phyloP scores from a whole-genome alignment of 176 grass and related monocot genomes.

The Phoenix dactylifera region DNA sequence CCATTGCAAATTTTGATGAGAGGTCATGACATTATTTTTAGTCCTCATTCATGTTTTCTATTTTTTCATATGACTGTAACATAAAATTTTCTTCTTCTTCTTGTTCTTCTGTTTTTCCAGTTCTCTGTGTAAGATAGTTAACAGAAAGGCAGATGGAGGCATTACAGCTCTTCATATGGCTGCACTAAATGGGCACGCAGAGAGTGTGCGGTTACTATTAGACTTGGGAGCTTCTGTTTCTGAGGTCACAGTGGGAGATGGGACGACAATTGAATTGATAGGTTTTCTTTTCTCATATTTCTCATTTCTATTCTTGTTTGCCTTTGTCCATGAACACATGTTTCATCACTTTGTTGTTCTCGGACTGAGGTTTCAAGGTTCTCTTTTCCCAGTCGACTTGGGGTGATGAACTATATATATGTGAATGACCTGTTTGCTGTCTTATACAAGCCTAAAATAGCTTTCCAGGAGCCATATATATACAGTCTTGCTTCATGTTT shows the following conservation, averaged over 20 bases:
- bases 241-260: slow-evolving; percentile 5
- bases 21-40: neutral
- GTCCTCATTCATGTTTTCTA: no score
- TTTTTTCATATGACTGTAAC: no score
- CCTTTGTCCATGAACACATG: no score
- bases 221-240: slow-evolving; percentile 8
- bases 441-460: no score
- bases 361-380: no score
- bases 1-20: neutral
- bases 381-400: no score
- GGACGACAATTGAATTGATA: slow-evolving; percentile 5
- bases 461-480: no score
- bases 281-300: neutral
- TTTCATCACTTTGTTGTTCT: no score
- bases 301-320: no score
- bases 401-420: no score
- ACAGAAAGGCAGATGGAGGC: slow-evolving; percentile 7
- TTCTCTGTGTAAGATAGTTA: neutral
- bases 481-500: no score
- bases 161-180: slow-evolving; percentile 14
- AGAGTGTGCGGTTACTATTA: slow-evolving; percentile 1
- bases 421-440: no score
- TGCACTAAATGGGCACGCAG: slow-evolving; percentile 8
- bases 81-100: neutral
- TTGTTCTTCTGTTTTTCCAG: neutral